Evolutionary conservation across 192 early-diverging fungal species (phyloP).

Genomic region (Coemansia sp.): DNA sequence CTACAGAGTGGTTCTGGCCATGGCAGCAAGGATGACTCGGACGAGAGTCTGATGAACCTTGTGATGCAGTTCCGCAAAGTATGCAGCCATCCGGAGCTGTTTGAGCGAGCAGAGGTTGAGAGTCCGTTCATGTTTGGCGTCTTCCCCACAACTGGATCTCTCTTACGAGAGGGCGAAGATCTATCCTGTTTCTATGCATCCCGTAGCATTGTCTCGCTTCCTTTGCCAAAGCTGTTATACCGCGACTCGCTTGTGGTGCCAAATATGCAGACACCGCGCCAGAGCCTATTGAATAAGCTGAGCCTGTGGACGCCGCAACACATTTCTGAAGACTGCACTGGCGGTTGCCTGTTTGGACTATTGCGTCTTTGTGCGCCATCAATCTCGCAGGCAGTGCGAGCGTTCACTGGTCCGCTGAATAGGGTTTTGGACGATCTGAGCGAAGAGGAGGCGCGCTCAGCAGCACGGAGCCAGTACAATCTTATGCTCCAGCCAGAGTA

Average conservation of each 20-base stretch:
- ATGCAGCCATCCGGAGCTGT: slow-evolving; percentile 86
- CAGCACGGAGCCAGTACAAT: slow-evolving; percentile 19
- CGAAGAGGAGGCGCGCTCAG: not conserved
- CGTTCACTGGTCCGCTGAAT: slow-evolving; percentile 25
- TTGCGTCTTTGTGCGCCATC: slow-evolving; percentile 46
- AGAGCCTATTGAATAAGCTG: slow-evolving; percentile 22
- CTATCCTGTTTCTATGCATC: slow-evolving; percentile 64
- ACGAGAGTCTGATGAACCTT: slow-evolving; percentile 86
- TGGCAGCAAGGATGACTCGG: slow-evolving; percentile 64
- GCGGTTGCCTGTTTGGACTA: slow-evolving; percentile 25
- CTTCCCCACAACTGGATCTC: slow-evolving; percentile 61
- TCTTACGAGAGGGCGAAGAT: slow-evolving; percentile 63
- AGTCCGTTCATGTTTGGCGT: slow-evolving; percentile 66
- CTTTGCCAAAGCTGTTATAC: slow-evolving; percentile 70
- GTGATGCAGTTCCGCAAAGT: slow-evolving; percentile 96
- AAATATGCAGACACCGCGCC: slow-evolving; percentile 18
- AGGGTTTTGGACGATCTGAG: slow-evolving; percentile 23
- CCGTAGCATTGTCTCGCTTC: slow-evolving; percentile 61
- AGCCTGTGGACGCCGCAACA: slow-evolving; percentile 35
- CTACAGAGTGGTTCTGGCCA: slow-evolving; percentile 55
- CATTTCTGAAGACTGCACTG: slow-evolving; percentile 12
- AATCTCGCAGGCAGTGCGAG: slow-evolving; percentile 13
- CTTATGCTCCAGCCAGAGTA: slow-evolving; percentile 17
- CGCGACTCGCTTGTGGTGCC: slow-evolving; percentile 55
- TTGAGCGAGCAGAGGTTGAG: slow-evolving; percentile 83